Conservation (phyloP, 805 yeast genomes). For the Spathaspora hagerdaliae region DNA sequence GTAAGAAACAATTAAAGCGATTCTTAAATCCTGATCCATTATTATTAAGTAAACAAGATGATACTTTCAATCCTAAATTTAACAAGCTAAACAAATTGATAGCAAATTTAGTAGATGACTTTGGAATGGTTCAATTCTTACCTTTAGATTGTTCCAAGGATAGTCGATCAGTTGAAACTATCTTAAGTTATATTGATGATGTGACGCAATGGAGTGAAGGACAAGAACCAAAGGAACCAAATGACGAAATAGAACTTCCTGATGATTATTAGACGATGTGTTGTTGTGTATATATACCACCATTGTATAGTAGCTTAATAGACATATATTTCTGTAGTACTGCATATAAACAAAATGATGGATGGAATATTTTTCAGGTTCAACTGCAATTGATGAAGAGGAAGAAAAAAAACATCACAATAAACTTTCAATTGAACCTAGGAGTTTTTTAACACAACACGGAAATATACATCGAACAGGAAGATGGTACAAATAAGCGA, state of each 20-base stretch:
- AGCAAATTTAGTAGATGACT: constrained; percentile 90
- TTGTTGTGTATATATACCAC: too few species aligned
- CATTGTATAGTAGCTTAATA: too few species aligned
- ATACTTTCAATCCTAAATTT: constrained; percentile 56
- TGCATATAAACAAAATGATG: too few species aligned
- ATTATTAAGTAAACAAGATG: constrained; percentile 51
- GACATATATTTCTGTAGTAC: too few species aligned
- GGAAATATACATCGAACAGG: too few species aligned
- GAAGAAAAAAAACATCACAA: too few species aligned
- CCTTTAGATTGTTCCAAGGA: constrained; percentile 74
- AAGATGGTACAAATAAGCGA: constrained; percentile 75
- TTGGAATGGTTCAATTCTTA: constrained; percentile 96
- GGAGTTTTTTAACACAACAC: too few species aligned
- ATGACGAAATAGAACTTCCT: constrained; percentile 66
- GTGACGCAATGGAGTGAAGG: constrained; percentile 96
- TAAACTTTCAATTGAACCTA: too few species aligned
- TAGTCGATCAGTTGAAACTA: constrained; percentile 73
- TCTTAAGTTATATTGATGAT: constrained; percentile 90
- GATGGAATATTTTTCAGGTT: too few species aligned
- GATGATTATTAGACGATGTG: constrained; percentile 35
- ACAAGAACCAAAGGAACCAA: constrained; percentile 96
- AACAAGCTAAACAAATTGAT: constrained; percentile 72
- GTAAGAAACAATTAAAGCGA: constrained; percentile 72
- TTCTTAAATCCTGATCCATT: constrained; percentile 91
- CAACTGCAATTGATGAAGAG: too few species aligned